These are phyloP conservation scores for Penicillium paxilli DNA, from an alignment of 495 filamentous ascomycete genomes.

Conservation along the genomic window DNA sequence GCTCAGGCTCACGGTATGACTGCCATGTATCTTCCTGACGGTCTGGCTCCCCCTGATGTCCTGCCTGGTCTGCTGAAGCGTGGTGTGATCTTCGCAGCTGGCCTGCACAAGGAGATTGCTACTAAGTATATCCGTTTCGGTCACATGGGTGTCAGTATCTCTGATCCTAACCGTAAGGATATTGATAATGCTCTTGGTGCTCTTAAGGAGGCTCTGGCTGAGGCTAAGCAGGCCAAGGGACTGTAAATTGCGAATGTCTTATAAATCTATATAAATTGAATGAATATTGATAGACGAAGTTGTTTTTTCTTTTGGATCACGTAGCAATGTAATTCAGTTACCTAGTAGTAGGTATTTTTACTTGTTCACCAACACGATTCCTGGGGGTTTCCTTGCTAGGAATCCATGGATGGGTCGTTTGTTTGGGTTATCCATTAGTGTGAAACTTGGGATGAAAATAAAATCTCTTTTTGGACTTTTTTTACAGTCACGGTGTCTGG, in stretches of 20 bases:
- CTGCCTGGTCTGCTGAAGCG: conserved; percentile 85
- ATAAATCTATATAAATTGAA: conserved; percentile 15
- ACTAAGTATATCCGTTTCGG: conserved; percentile 75
- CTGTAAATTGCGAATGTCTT: conserved; percentile 24
- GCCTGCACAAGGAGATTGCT: conserved; percentile 85
- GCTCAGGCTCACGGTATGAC: conserved; percentile 98
- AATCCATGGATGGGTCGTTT: no score
- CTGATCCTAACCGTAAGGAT: conserved; percentile 56
- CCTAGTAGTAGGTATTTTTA: no score
- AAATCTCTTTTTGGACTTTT: no score
- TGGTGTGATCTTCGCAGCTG: conserved; percentile 91
- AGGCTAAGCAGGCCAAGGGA: conserved; percentile 59
- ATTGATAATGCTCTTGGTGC: conserved; percentile 79
- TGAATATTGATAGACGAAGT: conserved; percentile 3
- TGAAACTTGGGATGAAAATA: no score
- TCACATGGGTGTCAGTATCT: conserved; percentile 95
- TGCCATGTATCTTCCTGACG: conserved; percentile 90
- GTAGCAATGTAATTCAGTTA: no score
- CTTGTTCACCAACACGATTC: no score
- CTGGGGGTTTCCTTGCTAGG: no score
- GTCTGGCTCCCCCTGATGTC: conserved; percentile 73
- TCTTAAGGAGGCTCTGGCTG: conserved; percentile 69
- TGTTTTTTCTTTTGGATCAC: no score
- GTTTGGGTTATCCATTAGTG: no score
- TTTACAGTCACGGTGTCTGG: no score